Base-by-base conservation (phyloP, 2,329 filamentous ascomycete genomes). In the Cladosporium sp. region DNA sequence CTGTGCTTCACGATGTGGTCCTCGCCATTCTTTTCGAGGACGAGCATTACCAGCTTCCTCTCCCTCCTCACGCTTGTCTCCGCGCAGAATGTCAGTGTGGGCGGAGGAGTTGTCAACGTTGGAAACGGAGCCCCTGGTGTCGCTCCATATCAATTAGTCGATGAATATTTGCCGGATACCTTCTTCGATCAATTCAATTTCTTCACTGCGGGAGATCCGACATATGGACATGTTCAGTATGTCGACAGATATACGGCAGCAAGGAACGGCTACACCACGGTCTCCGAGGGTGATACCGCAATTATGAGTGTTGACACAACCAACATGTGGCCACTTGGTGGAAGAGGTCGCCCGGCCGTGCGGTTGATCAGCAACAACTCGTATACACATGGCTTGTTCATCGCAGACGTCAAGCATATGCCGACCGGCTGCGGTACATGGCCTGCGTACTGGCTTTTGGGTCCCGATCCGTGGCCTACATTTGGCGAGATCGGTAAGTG, bases 281-380 rank as follows among this genome's bases (percentile, higher is more conserved):
- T 34, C 30, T 63, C 60, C 2, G 63, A 61, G 28, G 55, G 52
- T 17, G 28, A 54, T 15, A 65, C 64, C n/a, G 65, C 66, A n/a
- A 63, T 67, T 30, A 66, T 75, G 30, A 70, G 68, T 22, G 69
- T 72, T 12, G 74, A 75, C 51, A 68, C 65, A 9, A 70, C 62
- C 15, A 69, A 72, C 51, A 78, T 78, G 8, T 80, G 65, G 2
- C 82, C 82, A 3, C 65, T 60, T 14, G 72, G 72, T 12, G 67
- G 70, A 14, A 59, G 60, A 6, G 71, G 70, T 30, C 60, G 71
- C 34, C 70, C 72, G 1, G 66, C 67, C 56, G 68, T 75, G 7
- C 70, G 74, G 4, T 42, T 76, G 17, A 63, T 69, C 55, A 72
- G 68, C 59, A 69, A 72, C 61, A 74, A 74, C 36, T 67, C 65